Conservation (phyloP, 139 green algal species). For the Closterium sp. region DNA sequence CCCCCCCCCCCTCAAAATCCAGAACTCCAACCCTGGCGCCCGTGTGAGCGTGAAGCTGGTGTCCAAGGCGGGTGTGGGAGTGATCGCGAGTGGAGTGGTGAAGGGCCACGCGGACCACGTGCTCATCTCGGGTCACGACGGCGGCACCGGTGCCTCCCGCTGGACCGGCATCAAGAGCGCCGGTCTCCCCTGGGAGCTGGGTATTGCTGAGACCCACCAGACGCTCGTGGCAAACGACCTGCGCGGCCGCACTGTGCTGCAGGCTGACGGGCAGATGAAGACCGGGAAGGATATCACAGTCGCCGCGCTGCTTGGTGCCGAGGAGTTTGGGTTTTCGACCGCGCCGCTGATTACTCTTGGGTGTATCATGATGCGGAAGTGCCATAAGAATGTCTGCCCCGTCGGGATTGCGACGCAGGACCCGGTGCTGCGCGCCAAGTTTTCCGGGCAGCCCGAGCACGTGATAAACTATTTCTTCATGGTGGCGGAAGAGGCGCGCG, state of each 20-base stretch:
- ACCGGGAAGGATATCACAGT: conserved; percentile 87
- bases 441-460: conserved; percentile 84
- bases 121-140: conserved; percentile 91
- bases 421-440: conserved; percentile 93
- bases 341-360: conserved; percentile 93
- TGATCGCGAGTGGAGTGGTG: conserved; percentile 84
- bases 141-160: conserved; percentile 85
- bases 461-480: conserved; percentile 98
- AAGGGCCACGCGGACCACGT: conserved; percentile 96
- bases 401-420: conserved; percentile 93
- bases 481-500: conserved; percentile 88
- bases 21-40: conserved; percentile 67
- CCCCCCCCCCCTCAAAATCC: not conserved
- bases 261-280: conserved; percentile 93
- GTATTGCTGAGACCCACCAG: conserved; percentile 89
- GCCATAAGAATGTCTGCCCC: conserved; percentile 96
- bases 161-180: conserved; percentile 79
- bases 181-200: conserved; percentile 91
- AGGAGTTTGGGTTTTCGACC: conserved; percentile 96
- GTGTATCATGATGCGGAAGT: conserved; percentile 99
- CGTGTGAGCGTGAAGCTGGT: conserved; percentile 92
- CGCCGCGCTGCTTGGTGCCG: conserved; percentile 82
- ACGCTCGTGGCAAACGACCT: conserved; percentile 95
- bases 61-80: conserved; percentile 89
- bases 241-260: conserved; percentile 73